phyloP scores from a whole-genome alignment of 352 stramenopile genomes.

The Phytophthora megakarya region DNA sequence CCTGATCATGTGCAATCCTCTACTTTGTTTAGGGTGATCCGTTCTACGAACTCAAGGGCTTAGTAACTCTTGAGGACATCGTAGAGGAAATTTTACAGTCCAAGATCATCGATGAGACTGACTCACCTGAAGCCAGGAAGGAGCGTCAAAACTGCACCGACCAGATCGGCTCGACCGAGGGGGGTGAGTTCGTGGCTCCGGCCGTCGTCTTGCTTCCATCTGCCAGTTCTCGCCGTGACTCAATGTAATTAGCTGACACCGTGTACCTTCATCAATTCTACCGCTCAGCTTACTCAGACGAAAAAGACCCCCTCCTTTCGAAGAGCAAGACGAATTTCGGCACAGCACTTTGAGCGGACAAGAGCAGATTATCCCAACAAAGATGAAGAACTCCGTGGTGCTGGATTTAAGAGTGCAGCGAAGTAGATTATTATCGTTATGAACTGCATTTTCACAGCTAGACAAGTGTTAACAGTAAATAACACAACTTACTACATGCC shows the following conservation, averaged over 20 bases:
- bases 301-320: slow-evolving; percentile 26
- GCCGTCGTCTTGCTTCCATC: slow-evolving; percentile 24
- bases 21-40: slow-evolving; percentile 76
- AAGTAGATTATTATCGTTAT: background rate
- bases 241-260: slow-evolving; percentile 28
- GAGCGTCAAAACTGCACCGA: slow-evolving; percentile 57
- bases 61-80: slow-evolving; percentile 99
- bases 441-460: slow-evolving; percentile 21
- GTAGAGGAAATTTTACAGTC: slow-evolving; percentile 97
- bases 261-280: slow-evolving; percentile 9
- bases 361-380: background rate
- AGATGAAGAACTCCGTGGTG: background rate
- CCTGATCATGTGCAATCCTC: background rate
- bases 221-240: slow-evolving; percentile 19
- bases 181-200: slow-evolving; percentile 43
- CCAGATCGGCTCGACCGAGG: slow-evolving; percentile 60
- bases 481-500: background rate
- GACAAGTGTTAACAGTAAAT: background rate
- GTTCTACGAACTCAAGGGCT: slow-evolving; percentile 96
- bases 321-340: slow-evolving; percentile 22
- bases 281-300: slow-evolving; percentile 30
- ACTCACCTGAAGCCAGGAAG: slow-evolving; percentile 59
- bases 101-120: slow-evolving; percentile 96
- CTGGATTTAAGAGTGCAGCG: background rate
- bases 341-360: slow-evolving; percentile 4